phyloP scores from a whole-genome alignment of 129 eudicot species.

The Artemisia argyi region DNA sequence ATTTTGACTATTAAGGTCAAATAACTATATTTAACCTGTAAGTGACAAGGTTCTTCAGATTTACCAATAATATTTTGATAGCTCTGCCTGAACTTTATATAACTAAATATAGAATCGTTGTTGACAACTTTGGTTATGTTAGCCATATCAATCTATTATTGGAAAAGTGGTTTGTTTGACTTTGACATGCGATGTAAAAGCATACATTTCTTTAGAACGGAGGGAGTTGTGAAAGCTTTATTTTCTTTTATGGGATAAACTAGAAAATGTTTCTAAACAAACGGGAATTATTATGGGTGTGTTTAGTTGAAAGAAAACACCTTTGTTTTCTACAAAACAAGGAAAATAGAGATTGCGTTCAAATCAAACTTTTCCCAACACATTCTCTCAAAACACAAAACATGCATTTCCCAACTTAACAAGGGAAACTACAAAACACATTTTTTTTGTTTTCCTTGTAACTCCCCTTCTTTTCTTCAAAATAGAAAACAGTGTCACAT shows the following conservation, averaged over 20 bases:
- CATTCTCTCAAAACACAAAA: no score
- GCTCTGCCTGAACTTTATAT: not conserved
- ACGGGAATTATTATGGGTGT: no score
- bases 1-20: not conserved
- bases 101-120: not conserved
- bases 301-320: no score
- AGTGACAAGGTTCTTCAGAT: not conserved
- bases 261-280: not conserved
- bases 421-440: no score
- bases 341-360: no score
- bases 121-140: not conserved
- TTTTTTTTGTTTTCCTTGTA: no score
- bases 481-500: no score
- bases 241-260: not conserved
- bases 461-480: no score
- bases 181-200: not conserved
- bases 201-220: not conserved
- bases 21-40: not conserved
- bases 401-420: no score
- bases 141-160: no score
- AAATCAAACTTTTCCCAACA: no score
- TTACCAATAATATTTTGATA: not conserved
- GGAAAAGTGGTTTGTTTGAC: slow-evolving; percentile 10
- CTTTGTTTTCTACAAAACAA: no score
- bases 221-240: not conserved